Evolutionary conservation across 2,329 filamentous ascomycete genomes (phyloP), one percentile per base, ranked within the genome.

Genomic region (Cladophialophora chaetospira): DNA sequence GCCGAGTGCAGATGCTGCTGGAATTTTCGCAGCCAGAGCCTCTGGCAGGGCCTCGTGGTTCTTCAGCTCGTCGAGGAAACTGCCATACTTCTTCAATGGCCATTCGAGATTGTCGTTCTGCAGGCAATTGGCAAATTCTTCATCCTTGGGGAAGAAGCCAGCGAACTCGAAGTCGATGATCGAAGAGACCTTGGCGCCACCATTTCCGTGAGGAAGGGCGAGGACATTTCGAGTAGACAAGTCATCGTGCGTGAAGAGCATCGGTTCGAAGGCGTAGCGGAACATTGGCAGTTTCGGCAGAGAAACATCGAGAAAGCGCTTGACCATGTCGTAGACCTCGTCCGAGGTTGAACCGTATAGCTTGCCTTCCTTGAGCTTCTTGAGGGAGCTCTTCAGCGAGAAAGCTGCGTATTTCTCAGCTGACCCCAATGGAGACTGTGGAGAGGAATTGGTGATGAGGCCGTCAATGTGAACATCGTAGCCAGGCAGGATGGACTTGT

Each of bases 141-240:
- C 68, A 61, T 63, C 66, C 5, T 67, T 44, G 29, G 67, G 66
- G 15, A 63, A 68, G 45, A 63, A 70, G 13, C 67, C 68, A 28
- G 69, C 65, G 48, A 67, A 68, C 47, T 72, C 69, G 62, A 66
- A 70, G 31, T 71, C 67, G 19, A 71, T 63, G 42, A 72, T 67
- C 29, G 62, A 51, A 2, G 67, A 62, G 33, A 68, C 44, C 17
- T 59, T 57, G 8, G 56, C 17, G 15, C 29, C 40, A 15, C 31
- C 48, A 26, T 43, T 15, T n/a, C 26, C 42, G 8, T 64, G 63
- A 31, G 65, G 61, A 52, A 52, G 46, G 25, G 69, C 62, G 11
- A 70, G 40, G 3, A 70, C 63, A 40, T 70, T 70, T 13, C 61
- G 61, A 5, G 64, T 58, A 19, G 65, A 61, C 29, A 70, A 36